phyloP scores from a whole-genome alignment of 2,329 filamentous ascomycete species.

The Beauveria sp. region DNA sequence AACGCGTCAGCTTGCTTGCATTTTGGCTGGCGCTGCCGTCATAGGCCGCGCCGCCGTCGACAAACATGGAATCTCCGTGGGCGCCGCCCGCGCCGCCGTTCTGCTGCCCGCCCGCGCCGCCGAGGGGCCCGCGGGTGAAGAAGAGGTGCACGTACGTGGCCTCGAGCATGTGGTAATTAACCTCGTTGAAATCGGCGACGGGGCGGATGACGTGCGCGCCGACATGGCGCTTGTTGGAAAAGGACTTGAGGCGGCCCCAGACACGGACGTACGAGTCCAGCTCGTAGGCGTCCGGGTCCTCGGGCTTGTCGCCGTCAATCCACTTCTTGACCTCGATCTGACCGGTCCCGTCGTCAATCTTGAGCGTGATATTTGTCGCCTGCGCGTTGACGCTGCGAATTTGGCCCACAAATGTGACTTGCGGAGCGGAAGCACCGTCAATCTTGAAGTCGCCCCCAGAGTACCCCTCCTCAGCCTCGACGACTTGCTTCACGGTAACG shows the following conservation, averaged over 20 bases:
- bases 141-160: constrained; percentile 81
- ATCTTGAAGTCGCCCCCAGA: constrained; percentile 71
- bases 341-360: constrained; percentile 90
- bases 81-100: constrained; percentile 19
- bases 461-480: constrained; percentile 72
- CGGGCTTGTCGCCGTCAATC: constrained; percentile 57
- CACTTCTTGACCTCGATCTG: constrained; percentile 86
- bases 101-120: constrained; percentile 28
- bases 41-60: constrained; percentile 30
- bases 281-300: constrained; percentile 47
- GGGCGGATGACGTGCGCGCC: constrained; percentile 74
- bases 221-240: constrained; percentile 77
- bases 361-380: constrained; percentile 86
- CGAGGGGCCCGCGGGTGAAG: constrained; percentile 63
- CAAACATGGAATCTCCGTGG: constrained; percentile 26
- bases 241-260: constrained; percentile 75
- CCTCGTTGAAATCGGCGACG: constrained; percentile 80
- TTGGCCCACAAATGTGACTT: constrained; percentile 79
- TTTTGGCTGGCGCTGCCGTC: constrained; percentile 23
- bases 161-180: constrained; percentile 87
- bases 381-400: constrained; percentile 81
- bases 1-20: constrained; percentile 33
- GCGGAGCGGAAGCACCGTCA: constrained; percentile 64
- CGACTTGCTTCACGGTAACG: constrained; percentile 90
- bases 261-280: constrained; percentile 77